phyloP scores from a whole-genome alignment of 2,329 filamentous ascomycete genomes.

The Periconia sp. region DNA sequence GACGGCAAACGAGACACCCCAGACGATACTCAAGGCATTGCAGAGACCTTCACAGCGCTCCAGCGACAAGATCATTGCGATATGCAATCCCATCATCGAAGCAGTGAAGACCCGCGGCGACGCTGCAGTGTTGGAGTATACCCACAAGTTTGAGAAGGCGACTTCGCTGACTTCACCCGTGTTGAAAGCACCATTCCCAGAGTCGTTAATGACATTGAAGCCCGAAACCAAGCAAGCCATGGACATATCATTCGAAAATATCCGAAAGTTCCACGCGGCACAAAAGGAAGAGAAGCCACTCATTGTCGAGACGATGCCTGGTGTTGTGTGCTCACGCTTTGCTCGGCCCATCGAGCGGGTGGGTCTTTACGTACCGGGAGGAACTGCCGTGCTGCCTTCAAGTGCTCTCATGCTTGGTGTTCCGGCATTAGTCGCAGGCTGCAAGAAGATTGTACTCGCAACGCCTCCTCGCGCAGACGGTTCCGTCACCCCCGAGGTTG shows the following conservation, averaged over 20 bases:
- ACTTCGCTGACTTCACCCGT: constrained; percentile 88
- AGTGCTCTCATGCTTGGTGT: constrained; percentile 98
- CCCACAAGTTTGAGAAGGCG: constrained; percentile 97
- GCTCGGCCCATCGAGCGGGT: constrained; percentile 89
- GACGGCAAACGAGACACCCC: constrained; percentile 63
- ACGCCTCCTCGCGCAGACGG: constrained; percentile 89
- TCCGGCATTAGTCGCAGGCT: constrained; percentile 95
- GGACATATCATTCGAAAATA: constrained; percentile 91
- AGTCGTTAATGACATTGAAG: constrained; percentile 80
- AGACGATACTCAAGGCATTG: constrained; percentile 72
- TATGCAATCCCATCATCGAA: constrained; percentile 88
- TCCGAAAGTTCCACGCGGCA: constrained; percentile 87
- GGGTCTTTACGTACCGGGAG: constrained; percentile 94
- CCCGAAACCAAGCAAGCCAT: constrained; percentile 89
- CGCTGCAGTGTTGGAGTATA: constrained; percentile 85
- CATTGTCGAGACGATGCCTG: constrained; percentile 94
- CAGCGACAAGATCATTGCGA: constrained; percentile 88
- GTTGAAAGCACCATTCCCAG: constrained; percentile 83
- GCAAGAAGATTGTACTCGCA: constrained; percentile 90
- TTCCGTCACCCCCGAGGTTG: constrained; percentile 91
- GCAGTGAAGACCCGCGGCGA: constrained; percentile 83
- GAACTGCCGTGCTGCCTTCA: constrained; percentile 94
- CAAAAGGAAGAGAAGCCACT: constrained; percentile 84
- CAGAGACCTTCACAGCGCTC: constrained; percentile 92
- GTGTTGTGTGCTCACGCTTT: constrained; percentile 92